Evolutionary conservation across 768 basidiomycete species (phyloP).

Genomic region (Rubroboletus pulcherrimus): DNA sequence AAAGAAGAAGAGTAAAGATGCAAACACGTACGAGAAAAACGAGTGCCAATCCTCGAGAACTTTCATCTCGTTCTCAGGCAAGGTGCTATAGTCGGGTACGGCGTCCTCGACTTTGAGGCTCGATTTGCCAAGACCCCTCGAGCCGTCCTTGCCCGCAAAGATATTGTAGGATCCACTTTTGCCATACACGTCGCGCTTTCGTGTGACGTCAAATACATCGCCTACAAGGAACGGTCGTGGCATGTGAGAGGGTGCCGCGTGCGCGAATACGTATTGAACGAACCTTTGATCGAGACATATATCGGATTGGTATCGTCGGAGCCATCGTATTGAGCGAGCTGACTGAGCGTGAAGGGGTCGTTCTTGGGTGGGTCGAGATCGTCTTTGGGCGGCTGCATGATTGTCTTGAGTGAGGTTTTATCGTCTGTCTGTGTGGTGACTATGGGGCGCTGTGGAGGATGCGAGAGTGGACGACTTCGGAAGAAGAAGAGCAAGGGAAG

Average conservation of each 20-base stretch:
- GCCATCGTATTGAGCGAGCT: conserved; percentile 74
- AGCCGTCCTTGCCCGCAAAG: conserved; percentile 94
- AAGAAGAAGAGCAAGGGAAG: conserved; percentile 31
- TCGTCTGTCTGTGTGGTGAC: conserved; percentile 20
- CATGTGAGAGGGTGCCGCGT: not conserved
- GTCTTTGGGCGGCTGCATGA: conserved; percentile 65
- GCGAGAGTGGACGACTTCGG: conserved; percentile 6
- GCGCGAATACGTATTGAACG: conserved; percentile 29
- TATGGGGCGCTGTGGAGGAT: conserved; percentile 3
- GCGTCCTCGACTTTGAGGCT: conserved; percentile 85
- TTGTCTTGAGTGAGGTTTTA: conserved; percentile 43
- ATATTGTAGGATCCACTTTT: conserved; percentile 72
- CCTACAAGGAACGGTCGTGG: conserved; percentile 25
- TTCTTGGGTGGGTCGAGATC: conserved; percentile 71
- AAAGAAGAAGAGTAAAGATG: no score
- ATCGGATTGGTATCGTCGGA: conserved; percentile 63
- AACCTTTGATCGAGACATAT: conserved; percentile 91
- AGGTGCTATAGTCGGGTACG: conserved; percentile 74
- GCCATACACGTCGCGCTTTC: conserved; percentile 87
- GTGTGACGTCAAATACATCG: conserved; percentile 85
- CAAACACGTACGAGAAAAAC: conserved; percentile 70
- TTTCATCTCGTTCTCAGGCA: conserved; percentile 70
- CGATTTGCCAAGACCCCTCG: conserved; percentile 83
- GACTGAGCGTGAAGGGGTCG: conserved; percentile 68
- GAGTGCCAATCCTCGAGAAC: conserved; percentile 85